A percentile compares a stretch with the other conserved stretches of the same genome.
Conservation (phyloP, 352 stramenopile genomes). For the Phytophthora capsici region DNA sequence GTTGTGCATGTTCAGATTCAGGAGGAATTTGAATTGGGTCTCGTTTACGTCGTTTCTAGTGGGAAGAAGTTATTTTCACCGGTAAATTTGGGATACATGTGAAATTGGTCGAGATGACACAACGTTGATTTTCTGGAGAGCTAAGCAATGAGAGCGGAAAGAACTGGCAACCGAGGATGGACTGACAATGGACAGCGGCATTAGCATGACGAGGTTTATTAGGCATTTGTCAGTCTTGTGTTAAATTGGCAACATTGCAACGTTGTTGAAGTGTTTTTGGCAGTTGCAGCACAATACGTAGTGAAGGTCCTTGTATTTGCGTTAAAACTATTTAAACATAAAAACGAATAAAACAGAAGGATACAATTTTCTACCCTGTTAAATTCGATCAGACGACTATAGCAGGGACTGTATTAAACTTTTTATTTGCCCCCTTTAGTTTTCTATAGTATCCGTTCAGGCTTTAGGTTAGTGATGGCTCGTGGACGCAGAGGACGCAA, state of each 20-base stretch:
- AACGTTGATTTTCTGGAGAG: not conserved
- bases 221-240: conserved; percentile 13
- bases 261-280: conserved; percentile 1
- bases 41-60: conserved; percentile 50
- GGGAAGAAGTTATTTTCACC: conserved; percentile 6
- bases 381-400: conserved; percentile 9
- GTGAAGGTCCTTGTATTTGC: conserved; percentile 20
- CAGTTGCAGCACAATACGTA: not conserved
- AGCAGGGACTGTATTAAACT: conserved; percentile 16
- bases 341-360: not conserved
- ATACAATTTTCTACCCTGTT: no score
- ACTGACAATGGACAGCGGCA: conserved; percentile 4
- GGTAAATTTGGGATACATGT: no score
- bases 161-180: conserved; percentile 2
- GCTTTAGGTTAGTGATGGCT: conserved; percentile 33
- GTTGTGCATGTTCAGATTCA: conserved; percentile 28
- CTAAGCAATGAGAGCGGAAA: conserved; percentile 12
- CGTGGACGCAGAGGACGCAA: conserved; percentile 46
- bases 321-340: not conserved
- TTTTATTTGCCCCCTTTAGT: not conserved
- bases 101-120: not conserved
- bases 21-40: conserved; percentile 56
- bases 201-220: conserved; percentile 4
- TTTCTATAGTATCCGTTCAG: conserved; percentile 1
- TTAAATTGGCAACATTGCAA: no score